These are phyloP conservation scores for Cercospora brassicicola DNA, from an alignment of 2,329 filamentous ascomycete genomes.

Conservation along the genomic window DNA sequence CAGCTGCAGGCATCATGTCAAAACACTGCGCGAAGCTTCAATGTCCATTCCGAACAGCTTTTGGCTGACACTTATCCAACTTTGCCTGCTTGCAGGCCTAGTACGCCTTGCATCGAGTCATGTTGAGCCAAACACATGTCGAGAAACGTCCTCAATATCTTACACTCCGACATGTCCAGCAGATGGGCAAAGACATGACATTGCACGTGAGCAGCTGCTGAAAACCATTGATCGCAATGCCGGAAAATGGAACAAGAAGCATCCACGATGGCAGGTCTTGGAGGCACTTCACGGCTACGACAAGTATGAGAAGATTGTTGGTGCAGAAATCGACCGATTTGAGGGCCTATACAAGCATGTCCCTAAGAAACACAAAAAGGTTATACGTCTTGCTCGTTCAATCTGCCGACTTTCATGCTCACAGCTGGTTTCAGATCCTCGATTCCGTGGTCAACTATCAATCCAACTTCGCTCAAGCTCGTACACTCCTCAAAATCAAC, in stretches of 20 bases:
- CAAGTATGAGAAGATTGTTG: constrained; percentile 23
- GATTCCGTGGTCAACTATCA: constrained; percentile 21
- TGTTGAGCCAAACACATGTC: neutral
- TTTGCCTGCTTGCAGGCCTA: constrained; percentile 3
- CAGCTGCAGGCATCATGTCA: neutral
- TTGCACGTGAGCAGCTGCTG: constrained; percentile 14
- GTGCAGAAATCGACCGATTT: constrained; percentile 23
- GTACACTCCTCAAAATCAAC: constrained; percentile 76
- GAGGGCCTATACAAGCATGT: constrained; percentile 24
- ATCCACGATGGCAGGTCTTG: constrained; percentile 75
- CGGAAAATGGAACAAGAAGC: constrained; percentile 26
- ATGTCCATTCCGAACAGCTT: constrained; percentile 1
- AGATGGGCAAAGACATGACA: neutral
- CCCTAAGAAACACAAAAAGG: constrained; percentile 20
- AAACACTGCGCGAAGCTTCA: neutral
- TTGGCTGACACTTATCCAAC: constrained; percentile 2
- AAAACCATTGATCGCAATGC: constrained; percentile 14
- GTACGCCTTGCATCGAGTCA: neutral
- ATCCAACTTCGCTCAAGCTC: constrained; percentile 19
- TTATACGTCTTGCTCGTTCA: neutral
- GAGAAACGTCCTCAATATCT: neutral
- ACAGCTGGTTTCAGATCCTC: constrained; percentile 13
- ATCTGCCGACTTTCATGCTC: neutral
- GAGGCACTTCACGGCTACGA: constrained; percentile 75
- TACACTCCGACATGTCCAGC: neutral